Conservation (phyloP, 2,329 filamentous ascomycete genomes). For the Claviceps sp. region DNA sequence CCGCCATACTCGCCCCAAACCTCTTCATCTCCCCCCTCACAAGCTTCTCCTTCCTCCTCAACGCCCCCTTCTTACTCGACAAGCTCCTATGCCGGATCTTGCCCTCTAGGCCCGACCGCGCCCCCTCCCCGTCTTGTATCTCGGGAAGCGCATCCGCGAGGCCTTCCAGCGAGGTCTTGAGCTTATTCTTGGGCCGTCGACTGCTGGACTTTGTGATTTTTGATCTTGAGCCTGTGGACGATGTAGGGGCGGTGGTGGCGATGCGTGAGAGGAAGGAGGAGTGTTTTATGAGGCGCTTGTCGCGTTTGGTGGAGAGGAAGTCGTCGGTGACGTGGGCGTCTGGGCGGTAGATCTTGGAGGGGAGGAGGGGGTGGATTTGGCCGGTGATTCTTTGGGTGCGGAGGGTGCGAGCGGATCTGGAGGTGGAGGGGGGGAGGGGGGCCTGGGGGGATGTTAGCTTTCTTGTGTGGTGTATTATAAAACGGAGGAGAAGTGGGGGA, state of each 20-base stretch:
- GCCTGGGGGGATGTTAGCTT: neutral
- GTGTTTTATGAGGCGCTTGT: conserved; percentile 74
- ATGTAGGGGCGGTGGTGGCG: conserved; percentile 35
- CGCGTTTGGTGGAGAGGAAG: conserved; percentile 64
- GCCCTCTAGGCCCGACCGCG: conserved; percentile 31
- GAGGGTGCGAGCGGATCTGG: conserved; percentile 34
- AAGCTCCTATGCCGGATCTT: conserved; percentile 65
- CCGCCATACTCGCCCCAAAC: conserved; percentile 72
- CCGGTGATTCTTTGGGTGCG: conserved; percentile 36
- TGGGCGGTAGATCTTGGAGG: conserved; percentile 37
- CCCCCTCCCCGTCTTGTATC: conserved; percentile 31
- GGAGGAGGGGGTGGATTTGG: conserved; percentile 34
- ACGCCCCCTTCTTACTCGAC: conserved; percentile 60
- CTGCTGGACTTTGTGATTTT: neutral
- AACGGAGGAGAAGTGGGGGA: no score
- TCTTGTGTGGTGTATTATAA: neutral
- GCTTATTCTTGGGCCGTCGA: conserved; percentile 59
- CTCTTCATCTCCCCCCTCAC: conserved; percentile 71
- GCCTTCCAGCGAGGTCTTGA: conserved; percentile 59
- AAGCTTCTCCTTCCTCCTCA: conserved; percentile 71
- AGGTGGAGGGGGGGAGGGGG: conserved; percentile 24
- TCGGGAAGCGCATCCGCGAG: conserved; percentile 72
- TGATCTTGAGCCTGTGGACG: neutral
- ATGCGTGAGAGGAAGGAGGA: conserved; percentile 67
- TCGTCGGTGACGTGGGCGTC: conserved; percentile 36